Percentiles rank a stretch among this genome's conserved stretches.
Evolutionary conservation across 805 yeast species (phyloP).

Genomic region (Metschnikowia borealis): DNA sequence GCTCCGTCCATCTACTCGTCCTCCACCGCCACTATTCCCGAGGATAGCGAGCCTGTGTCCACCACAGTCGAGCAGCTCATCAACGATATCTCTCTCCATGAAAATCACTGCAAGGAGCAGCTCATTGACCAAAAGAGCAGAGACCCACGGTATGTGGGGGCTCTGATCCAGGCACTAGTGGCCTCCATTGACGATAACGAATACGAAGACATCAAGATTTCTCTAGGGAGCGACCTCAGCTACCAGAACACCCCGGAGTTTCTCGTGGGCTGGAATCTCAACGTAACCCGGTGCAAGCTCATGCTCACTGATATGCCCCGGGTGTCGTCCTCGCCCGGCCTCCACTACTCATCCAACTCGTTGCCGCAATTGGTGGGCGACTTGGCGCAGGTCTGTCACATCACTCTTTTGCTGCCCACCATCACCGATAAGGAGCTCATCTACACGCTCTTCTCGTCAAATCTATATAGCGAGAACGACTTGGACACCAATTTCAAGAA

Average conservation of each 20-base stretch:
- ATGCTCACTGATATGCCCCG: conserved; percentile 38
- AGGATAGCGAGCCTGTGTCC: conserved; percentile 40
- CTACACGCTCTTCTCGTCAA: conserved; percentile 37
- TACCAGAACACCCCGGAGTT: conserved; percentile 38
- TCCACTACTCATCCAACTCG: conserved; percentile 28
- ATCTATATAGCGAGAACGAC: conserved; percentile 47
- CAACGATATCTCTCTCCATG: conserved; percentile 39
- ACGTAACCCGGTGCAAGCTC: conserved; percentile 46
- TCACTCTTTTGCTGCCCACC: conserved; percentile 34
- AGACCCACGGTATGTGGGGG: conserved; percentile 1
- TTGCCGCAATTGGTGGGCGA: conserved; percentile 42
- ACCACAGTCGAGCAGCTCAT: conserved; percentile 42
- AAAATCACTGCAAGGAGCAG: conserved; percentile 23
- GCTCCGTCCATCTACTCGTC: conserved; percentile 42
- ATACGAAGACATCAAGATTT: conserved; percentile 33
- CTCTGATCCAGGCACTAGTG: not conserved
- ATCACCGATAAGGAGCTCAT: conserved; percentile 42
- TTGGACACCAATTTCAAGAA: conserved; percentile 42
- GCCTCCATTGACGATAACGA: conserved; percentile 15
- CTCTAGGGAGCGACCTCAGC: conserved; percentile 37
- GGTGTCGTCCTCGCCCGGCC: conserved; percentile 35
- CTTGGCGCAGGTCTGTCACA: conserved; percentile 37
- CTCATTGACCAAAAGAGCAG: conserved; percentile 9
- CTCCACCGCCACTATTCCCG: conserved; percentile 43
- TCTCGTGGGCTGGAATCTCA: conserved; percentile 50